A percentile compares a stretch with the other conserved stretches of the same genome.
These are phyloP conservation scores for Meyerozyma guilliermondii DNA, from an alignment of 1,139 yeast species.

Conservation along the genomic window DNA sequence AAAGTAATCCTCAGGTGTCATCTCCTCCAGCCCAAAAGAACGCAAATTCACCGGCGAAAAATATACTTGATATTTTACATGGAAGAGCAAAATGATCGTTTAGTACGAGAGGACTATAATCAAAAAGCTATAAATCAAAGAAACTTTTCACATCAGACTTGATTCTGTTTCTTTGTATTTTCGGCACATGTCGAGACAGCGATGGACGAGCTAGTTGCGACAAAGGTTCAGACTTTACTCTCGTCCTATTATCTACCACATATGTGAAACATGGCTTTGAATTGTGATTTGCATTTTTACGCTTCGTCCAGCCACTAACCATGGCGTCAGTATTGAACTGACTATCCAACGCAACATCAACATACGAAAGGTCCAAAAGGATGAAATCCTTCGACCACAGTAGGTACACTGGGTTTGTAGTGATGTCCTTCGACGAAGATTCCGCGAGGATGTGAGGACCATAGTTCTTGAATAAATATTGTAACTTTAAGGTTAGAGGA, in stretches of 20 bases:
- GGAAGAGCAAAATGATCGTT: background rate
- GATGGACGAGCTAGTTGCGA: background rate
- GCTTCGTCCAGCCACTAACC: conserved; percentile 8
- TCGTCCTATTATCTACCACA: conserved; percentile 1
- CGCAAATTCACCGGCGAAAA: background rate
- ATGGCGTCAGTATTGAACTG: conserved; percentile 17
- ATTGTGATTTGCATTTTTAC: conserved; percentile 2
- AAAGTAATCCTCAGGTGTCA: background rate
- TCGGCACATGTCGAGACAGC: background rate
- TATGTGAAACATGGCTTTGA: conserved; percentile 3
- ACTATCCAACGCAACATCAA: conserved; percentile 2
- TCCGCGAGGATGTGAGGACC: background rate
- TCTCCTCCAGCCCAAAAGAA: background rate
- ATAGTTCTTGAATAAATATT: conserved; percentile 1
- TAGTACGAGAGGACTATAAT: background rate
- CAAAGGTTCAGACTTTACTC: background rate
- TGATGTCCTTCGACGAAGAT: background rate
- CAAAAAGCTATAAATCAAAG: conserved; percentile 10
- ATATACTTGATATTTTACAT: background rate
- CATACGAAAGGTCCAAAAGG: background rate
- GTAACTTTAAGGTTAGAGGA: background rate
- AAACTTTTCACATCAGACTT: conserved; percentile 13
- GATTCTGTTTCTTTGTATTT: conserved; percentile 3
- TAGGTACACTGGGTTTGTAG: background rate
- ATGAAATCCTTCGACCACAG: background rate